Percentiles rank a stretch among this genome's conserved stretches.
Evolutionary conservation across 768 basidiomycete genomes (phyloP).

Genomic region (Mycena pura): DNA sequence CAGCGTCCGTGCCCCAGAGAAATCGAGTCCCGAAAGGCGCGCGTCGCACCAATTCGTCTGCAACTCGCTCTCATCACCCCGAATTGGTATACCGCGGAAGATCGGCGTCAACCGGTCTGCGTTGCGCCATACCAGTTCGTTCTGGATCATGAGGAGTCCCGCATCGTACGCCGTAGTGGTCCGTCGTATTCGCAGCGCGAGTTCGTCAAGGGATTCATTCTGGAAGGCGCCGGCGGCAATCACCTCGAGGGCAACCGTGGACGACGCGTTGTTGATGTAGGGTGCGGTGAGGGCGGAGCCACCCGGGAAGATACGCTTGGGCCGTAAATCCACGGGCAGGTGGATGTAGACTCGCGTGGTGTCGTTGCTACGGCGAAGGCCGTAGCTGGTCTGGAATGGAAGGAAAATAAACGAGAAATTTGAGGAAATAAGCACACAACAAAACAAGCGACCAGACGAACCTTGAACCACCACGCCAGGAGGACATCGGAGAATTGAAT

Average conservation of each 20-base stretch:
- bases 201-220: background rate
- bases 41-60: slow-evolving; percentile 4
- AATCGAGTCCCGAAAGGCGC: slow-evolving; percentile 6
- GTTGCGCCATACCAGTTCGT: slow-evolving; percentile 8
- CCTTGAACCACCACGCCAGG: slow-evolving; percentile 14
- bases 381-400: slow-evolving; percentile 2
- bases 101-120: background rate
- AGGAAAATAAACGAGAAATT: too few relatives aligned
- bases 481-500: slow-evolving; percentile 9
- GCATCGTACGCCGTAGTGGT: background rate
- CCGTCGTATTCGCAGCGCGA: slow-evolving; percentile 2
- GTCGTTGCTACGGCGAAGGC: background rate
- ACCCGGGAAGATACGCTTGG: background rate
- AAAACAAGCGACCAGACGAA: too few relatives aligned
- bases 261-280: slow-evolving; percentile 12
- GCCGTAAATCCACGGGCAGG: slow-evolving; percentile 2
- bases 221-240: background rate
- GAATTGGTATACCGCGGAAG: background rate
- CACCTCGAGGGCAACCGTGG: background rate
- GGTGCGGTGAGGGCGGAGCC: background rate
- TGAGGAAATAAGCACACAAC: too few relatives aligned
- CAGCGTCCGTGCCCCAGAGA: background rate
- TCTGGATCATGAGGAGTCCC: background rate
- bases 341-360: background rate
- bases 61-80: background rate